Evolutionary conservation across 2,329 filamentous ascomycete genomes (phyloP).

Genomic region (Colletotrichum melonis): DNA sequence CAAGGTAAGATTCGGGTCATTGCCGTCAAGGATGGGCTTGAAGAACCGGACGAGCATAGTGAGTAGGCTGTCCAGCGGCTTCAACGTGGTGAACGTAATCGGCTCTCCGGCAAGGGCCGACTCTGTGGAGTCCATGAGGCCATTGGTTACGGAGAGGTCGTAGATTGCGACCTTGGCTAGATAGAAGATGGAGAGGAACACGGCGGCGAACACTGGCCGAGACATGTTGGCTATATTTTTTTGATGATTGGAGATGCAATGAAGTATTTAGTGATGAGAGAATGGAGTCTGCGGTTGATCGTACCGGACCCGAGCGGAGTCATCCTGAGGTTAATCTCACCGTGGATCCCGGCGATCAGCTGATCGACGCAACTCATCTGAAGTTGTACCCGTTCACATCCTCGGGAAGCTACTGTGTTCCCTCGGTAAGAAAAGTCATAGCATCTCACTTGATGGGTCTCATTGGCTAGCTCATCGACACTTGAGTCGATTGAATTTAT

Average conservation of each 20-base stretch:
- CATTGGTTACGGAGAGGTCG: constrained; percentile 23
- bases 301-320: not conserved
- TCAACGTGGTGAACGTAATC: constrained; percentile 37
- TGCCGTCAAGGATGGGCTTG: constrained; percentile 34
- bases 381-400: not conserved
- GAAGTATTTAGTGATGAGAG: not conserved
- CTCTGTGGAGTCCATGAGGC: not conserved
- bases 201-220: constrained; percentile 2
- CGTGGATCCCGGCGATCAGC: not conserved
- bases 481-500: not conserved
- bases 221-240: not conserved
- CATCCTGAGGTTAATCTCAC: not conserved
- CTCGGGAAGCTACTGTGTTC: not conserved
- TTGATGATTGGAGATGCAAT: not conserved
- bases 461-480: not conserved
- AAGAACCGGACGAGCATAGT: constrained; percentile 36
- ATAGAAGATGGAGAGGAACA: constrained; percentile 15
- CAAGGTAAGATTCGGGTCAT: constrained; percentile 29
- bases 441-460: not conserved
- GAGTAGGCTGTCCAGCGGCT: constrained; percentile 35
- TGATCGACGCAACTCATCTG: not conserved
- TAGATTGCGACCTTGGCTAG: constrained; percentile 25
- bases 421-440: not conserved
- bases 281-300: not conserved
- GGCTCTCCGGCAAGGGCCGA: constrained; percentile 2